These are phyloP conservation scores for Epithemia pelagica DNA, from an alignment of 108 stramenopile species.

Conservation along the genomic window DNA sequence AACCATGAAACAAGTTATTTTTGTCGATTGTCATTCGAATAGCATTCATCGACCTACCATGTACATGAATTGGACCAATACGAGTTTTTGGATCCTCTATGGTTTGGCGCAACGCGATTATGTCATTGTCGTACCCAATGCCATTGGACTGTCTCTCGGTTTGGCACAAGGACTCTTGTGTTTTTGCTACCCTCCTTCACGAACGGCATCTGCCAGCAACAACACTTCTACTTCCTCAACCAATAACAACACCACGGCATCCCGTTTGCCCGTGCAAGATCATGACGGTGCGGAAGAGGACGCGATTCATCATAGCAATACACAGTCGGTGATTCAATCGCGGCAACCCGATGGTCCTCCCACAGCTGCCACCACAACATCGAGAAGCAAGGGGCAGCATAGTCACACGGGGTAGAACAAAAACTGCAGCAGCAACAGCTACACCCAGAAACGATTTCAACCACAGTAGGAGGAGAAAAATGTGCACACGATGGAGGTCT, in stretches of 20 bases:
- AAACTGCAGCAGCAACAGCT: background rate
- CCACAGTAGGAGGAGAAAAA: too few species aligned
- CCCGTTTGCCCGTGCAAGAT: too few species aligned
- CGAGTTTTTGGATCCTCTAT: constrained; percentile 45
- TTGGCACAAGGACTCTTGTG: constrained; percentile 32
- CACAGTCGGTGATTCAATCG: background rate
- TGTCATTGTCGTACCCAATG: constrained; percentile 46
- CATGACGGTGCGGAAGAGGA: background rate
- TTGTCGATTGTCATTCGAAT: constrained; percentile 15
- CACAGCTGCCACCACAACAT: background rate
- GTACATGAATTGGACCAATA: constrained; percentile 42
- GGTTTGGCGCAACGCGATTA: constrained; percentile 35
- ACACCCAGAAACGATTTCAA: too few species aligned
- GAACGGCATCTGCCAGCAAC: too few species aligned
- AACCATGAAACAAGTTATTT: constrained; percentile 46
- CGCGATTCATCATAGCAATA: background rate
- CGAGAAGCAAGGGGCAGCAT: background rate
- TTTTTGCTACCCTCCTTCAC: constrained; percentile 23
- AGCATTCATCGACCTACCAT: constrained; percentile 40
- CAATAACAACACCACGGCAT: background rate
- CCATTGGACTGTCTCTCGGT: constrained; percentile 34
- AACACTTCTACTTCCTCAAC: background rate
- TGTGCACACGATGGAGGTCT: too few species aligned
- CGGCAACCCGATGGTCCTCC: background rate
- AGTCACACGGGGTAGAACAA: background rate